A percentile compares a stretch with the other conserved stretches of the same genome.
Evolutionary conservation across 148 eudicot genomes (phyloP).

Genomic region (Rhododendron griersonianum): DNA sequence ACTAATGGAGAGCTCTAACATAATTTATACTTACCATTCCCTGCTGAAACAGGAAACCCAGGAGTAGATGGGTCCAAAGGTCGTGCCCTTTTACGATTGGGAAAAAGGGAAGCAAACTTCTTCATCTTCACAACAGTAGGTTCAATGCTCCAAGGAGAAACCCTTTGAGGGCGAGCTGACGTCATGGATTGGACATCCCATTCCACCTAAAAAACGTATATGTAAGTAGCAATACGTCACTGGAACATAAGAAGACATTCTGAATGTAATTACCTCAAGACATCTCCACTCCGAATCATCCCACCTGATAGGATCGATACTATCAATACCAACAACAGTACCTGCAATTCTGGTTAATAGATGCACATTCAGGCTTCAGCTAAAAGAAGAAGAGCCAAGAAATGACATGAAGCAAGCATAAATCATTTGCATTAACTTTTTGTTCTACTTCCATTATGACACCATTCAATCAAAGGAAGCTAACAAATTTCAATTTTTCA

Average conservation of each 20-base stretch:
- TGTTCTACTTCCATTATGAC: not conserved
- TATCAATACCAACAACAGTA: slow-evolving; percentile 11
- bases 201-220: slow-evolving; percentile 9
- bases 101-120: not conserved
- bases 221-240: not conserved
- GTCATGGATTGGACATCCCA: slow-evolving; percentile 7
- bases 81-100: slow-evolving; percentile 7
- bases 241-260: not conserved
- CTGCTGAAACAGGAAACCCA: not conserved
- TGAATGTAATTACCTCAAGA: slow-evolving; percentile 15
- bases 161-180: slow-evolving; percentile 5
- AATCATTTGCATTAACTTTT: not conserved
- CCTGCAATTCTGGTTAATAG: slow-evolving; percentile 15
- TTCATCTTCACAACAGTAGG: not conserved
- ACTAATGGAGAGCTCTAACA: not conserved
- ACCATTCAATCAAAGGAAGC: not conserved
- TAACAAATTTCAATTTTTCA: not conserved
- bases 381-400: not conserved
- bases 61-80: slow-evolving; percentile 9
- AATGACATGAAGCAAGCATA: not conserved
- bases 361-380: slow-evolving; percentile 1
- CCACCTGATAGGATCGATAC: slow-evolving; percentile 18
- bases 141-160: slow-evolving; percentile 22
- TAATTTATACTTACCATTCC: not conserved
- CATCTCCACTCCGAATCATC: slow-evolving; percentile 20